A percentile compares a stretch with the other conserved stretches of the same genome.
Evolutionary conservation across 495 filamentous ascomycete species (phyloP).

Genomic region (Aspergillus incahuasiensis): DNA sequence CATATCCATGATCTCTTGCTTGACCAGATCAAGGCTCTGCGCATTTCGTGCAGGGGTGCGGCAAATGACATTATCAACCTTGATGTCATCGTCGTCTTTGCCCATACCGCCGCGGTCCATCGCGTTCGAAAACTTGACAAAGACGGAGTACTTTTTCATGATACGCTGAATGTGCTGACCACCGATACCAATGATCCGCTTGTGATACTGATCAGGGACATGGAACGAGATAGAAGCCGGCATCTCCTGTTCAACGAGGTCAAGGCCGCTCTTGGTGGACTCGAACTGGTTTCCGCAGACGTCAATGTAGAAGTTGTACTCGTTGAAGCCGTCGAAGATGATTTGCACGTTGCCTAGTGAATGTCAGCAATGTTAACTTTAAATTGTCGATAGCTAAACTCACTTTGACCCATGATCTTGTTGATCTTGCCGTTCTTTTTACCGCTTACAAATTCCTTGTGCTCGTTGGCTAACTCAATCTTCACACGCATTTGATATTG

Average conservation of each 20-base stretch:
- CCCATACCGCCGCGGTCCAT: slow-evolving; percentile 96
- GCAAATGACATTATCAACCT: slow-evolving; percentile 98
- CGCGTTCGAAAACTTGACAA: slow-evolving; percentile 99
- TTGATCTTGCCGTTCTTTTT: slow-evolving; percentile 99
- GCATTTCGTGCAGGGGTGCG: slow-evolving; percentile 96
- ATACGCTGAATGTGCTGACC: slow-evolving; percentile 98
- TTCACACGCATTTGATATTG: slow-evolving; percentile 93
- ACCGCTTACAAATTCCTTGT: slow-evolving; percentile 98
- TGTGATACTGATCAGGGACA: slow-evolving; percentile 99
- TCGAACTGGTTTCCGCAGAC: slow-evolving; percentile 89
- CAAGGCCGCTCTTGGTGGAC: slow-evolving; percentile 83
- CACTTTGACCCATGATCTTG: slow-evolving; percentile 99
- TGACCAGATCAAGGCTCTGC: slow-evolving; percentile 91
- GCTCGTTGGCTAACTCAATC: slow-evolving; percentile 97
- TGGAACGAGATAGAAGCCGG: slow-evolving; percentile 98
- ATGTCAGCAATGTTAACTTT: background rate
- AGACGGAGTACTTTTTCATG: slow-evolving; percentile 99
- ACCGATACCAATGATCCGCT: slow-evolving; percentile 97
- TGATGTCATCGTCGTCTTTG: slow-evolving; percentile 94
- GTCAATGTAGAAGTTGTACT: slow-evolving; percentile 99
- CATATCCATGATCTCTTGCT: slow-evolving; percentile 99
- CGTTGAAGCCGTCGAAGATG: slow-evolving; percentile 97
- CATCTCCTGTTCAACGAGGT: slow-evolving; percentile 97
- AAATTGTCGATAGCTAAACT: slow-evolving; percentile 9
- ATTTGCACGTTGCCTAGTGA: slow-evolving; percentile 86